Evolutionary conservation across 768 basidiomycete genomes (phyloP), one percentile per base, ranked within the genome.

Genomic region (Daedaleopsis nitida): DNA sequence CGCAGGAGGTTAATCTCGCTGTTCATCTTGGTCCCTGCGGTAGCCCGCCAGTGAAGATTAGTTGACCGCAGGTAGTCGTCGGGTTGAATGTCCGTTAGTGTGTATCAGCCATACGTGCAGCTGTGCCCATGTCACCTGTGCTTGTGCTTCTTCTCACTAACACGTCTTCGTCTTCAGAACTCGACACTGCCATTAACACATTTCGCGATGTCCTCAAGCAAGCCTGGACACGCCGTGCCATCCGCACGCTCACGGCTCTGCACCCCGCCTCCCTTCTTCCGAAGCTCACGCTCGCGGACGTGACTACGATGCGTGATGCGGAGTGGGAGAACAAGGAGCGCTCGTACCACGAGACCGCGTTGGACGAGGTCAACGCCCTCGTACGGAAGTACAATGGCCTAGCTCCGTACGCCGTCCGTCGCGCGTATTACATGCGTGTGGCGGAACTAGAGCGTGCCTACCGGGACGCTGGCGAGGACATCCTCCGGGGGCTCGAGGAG

Each of bases 361-460:
- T 94, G 39, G 80, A 78, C 34, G 87, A 94, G 65, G 74, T 94
- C 43, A 94, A 95, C 72, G 78, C 84, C 3, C 78, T 89, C 6
- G 86, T 94, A 27, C 80, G 91, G 52, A 86, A 87, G 74, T 90
- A 92, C 75, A 94, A 95, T 69, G 86, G 82, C 8, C 71, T 89
- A 47, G 93, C 92, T 13, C 92, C 91, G 1, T 90, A 89, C 67
- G 78, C 85, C 5, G 92, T 89, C n/a, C 81, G 92, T 19, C 76
- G 88, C 50, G 76, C 83, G 5, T 84, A 87, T 60, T 80, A 89
- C 60, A 73, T 77, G 23, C 80, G 83, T 23, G 77, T 78, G 10
- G 74, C 70, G 19, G 92, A 94, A 75, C 76, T 94, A 12, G 78
- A 78, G 60, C 78, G 73, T 63, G 70, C 81, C 47, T 90, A 82